Evolutionary conservation across 257 asterid genomes (phyloP), one percentile per base, ranked within the genome.

Genomic region (Fraxinus excelsior): DNA sequence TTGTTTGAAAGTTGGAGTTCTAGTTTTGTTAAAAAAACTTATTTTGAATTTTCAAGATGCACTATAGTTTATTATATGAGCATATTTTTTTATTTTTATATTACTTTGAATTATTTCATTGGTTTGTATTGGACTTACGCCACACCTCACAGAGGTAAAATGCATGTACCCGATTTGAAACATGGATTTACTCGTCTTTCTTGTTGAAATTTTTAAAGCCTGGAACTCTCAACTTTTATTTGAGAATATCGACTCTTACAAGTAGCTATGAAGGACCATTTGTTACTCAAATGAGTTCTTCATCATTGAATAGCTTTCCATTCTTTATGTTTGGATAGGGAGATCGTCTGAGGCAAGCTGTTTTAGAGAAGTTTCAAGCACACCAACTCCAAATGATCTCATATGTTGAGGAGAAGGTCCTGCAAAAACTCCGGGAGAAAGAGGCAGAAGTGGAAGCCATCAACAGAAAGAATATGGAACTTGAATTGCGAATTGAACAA

Each of bases 391-490:
- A 90, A 53, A 90, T 92, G 3, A 79, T 96, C 83, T 86, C 97
- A 58, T 91, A 87, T 23, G 80, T 91, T 4, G 98, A 93, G 82
- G 98, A 93, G 75, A 93, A 88, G 86, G 93, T 93, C 60, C 53
- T 85, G 29, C 89, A 86, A 78, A 93, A 89, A 78, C 88, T 96
- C n/a, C 91, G 90, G 0, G 97, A 90, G 81, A 96, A 86, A 83
- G 97, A 96, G 56, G 79, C 90, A 0, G 97, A 89, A 86, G 78
- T 93, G 78, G 96, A 89, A 71, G 88, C 80, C 78, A 88, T 91
- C 67, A 96, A 90, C 87, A 87, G 84, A 83, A 96, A 92, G 84
- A 96, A 96, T 62, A 56, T 84, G 70, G 97, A 93, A 73, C 98
- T 96, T 13, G 96, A 96, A 81, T 21, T 79, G 73, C 90, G 83